Base-by-base conservation (phyloP, 768 basidiomycete species). In the Heimioporus sp. region DNA sequence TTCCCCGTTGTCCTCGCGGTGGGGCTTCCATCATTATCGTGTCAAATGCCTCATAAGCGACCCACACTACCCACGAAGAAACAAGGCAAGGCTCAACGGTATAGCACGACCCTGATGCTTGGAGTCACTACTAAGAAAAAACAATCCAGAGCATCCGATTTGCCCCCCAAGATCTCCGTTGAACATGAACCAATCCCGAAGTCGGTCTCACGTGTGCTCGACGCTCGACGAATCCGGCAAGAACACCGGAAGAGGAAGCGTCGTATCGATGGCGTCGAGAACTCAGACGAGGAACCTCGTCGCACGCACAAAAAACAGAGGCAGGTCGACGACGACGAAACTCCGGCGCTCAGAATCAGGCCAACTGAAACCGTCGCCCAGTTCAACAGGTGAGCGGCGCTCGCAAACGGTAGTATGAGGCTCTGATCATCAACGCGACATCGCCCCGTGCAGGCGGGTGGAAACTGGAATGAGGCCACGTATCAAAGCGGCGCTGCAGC, bases 301-400 rank as follows among this genome's bases (percentile, higher is more conserved):
- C 13, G 57, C 44, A 44, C 42, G 19, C 55, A 48, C 51, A 75
- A 76, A 58, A 68, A 66, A 21, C 54, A 49, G 24, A 64, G 64
- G 60, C 60, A 48, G 19, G 65, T 63, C 53, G 0, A 58, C 55
- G 55, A 50, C 53, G 52, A 36, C 11, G 43, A 40, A 34, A 53
- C 31, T 51, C 44, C 64, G 65, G 60, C 65, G 56, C 62, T 85
- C 37, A 72, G 61, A 42, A 89, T 88, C 28, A 73, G 78, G 51
- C 80, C 81, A 0, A 82, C 85, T 40, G 90, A 92, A 66, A 83
- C 87, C 1, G 76, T 91, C 47, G 76, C 80, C 49, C 85, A 89
- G 70, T 92, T 90, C 66, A 86, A 90, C 65, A 75, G 81, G 89
- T 89, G 58, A 46, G 80, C 66, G 53, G 44, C 43, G 30, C 41